Evolutionary conservation across 2,329 filamentous ascomycete species (phyloP), one percentile per base, ranked within the genome.

Genomic region (Paradendryphiella salina): DNA sequence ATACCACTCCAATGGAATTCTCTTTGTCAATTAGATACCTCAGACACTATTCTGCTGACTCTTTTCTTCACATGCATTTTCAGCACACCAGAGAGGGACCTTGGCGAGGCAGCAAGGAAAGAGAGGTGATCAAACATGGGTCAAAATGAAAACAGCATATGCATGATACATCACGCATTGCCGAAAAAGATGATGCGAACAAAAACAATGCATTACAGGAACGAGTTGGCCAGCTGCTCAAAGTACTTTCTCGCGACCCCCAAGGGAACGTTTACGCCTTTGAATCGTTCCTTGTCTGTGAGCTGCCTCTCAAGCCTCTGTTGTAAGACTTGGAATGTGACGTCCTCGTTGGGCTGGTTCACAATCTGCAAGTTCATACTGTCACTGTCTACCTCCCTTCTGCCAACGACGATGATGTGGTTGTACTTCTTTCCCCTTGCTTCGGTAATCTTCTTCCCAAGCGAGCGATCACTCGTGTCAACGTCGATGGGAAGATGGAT

Each of bases 351-450:
- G 11, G 74, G 75, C 59, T 76, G 75, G 50, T 76, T 72, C 38
- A 75, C 54, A 2, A 70, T 40, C 46, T 69, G 60, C 44, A 73
- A 21, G 23, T 52, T 65, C 55, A 73, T 45, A 11, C 49, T 57
- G 5, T 56, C 57, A n/a, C 34, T 58, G 10, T 66, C 52, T 2
- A 65, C 64, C 45, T 74, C 71, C 4, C 56, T 59, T 1, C 51
- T 46, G 2, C 91, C 91, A 9, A 94, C 77, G 1, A 91, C 84
- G 26, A 90, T 79, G 44, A 94, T 84, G 47, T 89, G 77, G 45
- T 87, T 85, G 69, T 92, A 94, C 33, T 85, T 86, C 72, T 85
- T 87, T 39, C 74, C 69, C 57, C 82, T 86, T n/a, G 90, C 90
- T 66, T 88, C 84, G 26, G 80, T 80, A 17, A 90, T 80, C 72